Evolutionary conservation across 1,139 yeast species (phyloP).

Genomic region (Hansenula lynferdii): DNA sequence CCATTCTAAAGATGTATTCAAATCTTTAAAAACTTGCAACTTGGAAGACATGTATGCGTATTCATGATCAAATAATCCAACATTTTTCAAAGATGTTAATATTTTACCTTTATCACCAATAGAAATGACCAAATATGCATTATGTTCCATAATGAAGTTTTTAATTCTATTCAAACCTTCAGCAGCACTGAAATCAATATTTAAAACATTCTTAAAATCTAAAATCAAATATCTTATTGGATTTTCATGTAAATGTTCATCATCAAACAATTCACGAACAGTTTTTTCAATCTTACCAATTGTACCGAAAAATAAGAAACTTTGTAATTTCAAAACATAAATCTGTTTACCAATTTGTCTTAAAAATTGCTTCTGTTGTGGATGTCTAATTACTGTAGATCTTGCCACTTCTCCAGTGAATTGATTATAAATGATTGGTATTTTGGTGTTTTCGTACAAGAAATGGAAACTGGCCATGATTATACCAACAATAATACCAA

Average conservation of each 20-base stretch:
- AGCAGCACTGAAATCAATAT: constrained; percentile 92
- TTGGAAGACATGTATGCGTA: constrained; percentile 29
- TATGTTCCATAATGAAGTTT: constrained; percentile 65
- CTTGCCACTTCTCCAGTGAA: constrained; percentile 88
- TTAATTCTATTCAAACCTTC: constrained; percentile 91
- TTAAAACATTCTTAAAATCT: constrained; percentile 77
- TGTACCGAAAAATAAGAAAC: constrained; percentile 90
- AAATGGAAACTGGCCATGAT: constrained; percentile 88
- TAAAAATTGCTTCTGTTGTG: constrained; percentile 81
- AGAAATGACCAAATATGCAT: constrained; percentile 70
- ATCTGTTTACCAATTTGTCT: constrained; percentile 88
- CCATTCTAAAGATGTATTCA: constrained; percentile 92
- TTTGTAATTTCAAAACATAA: constrained; percentile 80
- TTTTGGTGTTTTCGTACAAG: constrained; percentile 84
- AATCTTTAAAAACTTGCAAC: constrained; percentile 62
- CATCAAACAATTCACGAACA: constrained; percentile 63
- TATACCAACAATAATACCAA: constrained; percentile 88
- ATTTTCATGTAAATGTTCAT: constrained; percentile 33
- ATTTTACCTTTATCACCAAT: constrained; percentile 68
- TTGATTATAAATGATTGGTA: constrained; percentile 76
- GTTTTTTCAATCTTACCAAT: constrained; percentile 85
- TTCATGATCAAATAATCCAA: constrained; percentile 30
- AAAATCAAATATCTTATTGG: constrained; percentile 67
- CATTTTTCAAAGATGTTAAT: constrained; percentile 54
- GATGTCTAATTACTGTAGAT: constrained; percentile 90